Base-by-base conservation (phyloP, 1,284 basidiomycete species). In the Puccinia sorghi region DNA sequence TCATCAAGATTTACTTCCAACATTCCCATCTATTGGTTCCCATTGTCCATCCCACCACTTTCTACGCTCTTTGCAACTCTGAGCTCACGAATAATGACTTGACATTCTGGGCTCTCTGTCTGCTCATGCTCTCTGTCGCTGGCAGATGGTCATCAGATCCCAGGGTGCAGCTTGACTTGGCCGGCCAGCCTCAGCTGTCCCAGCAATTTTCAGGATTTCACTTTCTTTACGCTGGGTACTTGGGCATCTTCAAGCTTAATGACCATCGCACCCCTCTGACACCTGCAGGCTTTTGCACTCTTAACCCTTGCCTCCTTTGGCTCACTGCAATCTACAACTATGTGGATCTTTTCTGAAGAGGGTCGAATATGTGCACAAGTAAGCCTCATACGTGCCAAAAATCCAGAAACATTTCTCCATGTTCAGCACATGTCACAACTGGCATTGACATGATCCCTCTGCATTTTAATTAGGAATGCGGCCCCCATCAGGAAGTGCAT, bases 51-150 rank as follows among this genome's bases (percentile, higher is more conserved):
- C 88, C 89, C 0, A 89, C 89, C 1, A 90, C 89, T 32, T 93
- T 95, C 81, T 88, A 91, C 80, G 85, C 85, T n/a, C 86, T 87
- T 59, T 84, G 92, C 59, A 84, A 84, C n/a, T 87, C 88, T 9
- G 87, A 88, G 3, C 83, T 90, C 25, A 90, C 93, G 83, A 84
- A 86, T 15, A 86, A 84, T 12, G 89, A 92, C 82, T 77, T 86
- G 8, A 86, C 88, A 15, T 93, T 93, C 83, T 90, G 88, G 17
- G 88, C 88, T 22, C 88, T 90, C 3, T 87, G 92, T 63, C 85
- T 93, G 46, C 86, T 92, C 59, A 88, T 94, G 0, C 93, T 91
- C 83, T 91, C 93, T 0, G 86, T 90, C 75, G 93, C 89, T n/a
- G n/a, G 91, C 0, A 88, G 90, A 41, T 91, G 87, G 83, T 89